Conservation (phyloP, 257 asterid species). For the Linderniella brevidens region DNA sequence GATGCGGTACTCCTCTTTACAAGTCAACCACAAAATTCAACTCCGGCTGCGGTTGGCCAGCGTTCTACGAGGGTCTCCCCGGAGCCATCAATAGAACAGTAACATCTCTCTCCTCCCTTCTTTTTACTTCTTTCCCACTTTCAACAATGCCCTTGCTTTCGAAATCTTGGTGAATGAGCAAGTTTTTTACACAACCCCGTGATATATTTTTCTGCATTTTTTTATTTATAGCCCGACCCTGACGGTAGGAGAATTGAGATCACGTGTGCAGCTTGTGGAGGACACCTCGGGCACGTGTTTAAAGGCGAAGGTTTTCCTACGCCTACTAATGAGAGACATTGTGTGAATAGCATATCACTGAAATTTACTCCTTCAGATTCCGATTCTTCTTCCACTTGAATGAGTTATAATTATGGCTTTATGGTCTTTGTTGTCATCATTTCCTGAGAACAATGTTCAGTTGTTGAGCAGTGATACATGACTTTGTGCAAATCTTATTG, state of each 20-base stretch:
- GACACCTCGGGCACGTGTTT: constrained; percentile 1
- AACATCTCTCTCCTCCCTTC: not conserved
- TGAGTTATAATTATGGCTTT: not conserved
- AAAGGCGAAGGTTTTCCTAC: constrained; percentile 1
- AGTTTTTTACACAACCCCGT: not conserved
- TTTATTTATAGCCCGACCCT: not conserved
- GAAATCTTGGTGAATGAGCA: not conserved
- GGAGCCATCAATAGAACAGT: not conserved
- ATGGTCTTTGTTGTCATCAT: constrained; percentile 9
- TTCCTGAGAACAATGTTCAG: too few species aligned
- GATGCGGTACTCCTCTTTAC: not conserved
- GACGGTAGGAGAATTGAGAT: not conserved
- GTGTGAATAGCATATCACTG: not conserved
- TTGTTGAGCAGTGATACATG: too few species aligned
- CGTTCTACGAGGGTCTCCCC: not conserved
- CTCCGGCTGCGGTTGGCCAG: not conserved
- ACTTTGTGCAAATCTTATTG: too few species aligned
- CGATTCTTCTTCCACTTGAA: not conserved
- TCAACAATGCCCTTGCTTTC: too few species aligned
- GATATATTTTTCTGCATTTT: not conserved
- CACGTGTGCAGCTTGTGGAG: constrained; percentile 1
- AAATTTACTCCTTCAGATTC: not conserved
- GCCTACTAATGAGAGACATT: not conserved
- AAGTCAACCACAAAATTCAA: not conserved
- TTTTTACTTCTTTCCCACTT: too few species aligned